Evolutionary conservation across 2,329 filamentous ascomycete species (phyloP), one percentile per base, ranked within the genome.

Genomic region (Alternaria viburni): DNA sequence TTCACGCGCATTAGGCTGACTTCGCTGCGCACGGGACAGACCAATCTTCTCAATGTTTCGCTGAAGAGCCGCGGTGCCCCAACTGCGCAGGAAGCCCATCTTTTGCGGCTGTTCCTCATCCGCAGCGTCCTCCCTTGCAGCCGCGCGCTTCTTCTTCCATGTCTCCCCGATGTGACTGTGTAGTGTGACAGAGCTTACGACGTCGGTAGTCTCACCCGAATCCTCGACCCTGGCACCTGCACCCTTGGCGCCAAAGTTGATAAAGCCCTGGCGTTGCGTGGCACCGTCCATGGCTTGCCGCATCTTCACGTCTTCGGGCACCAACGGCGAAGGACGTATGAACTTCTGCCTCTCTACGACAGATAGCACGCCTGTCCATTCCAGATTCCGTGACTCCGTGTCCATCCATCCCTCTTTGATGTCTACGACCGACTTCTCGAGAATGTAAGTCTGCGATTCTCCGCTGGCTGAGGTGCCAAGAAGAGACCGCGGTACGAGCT

Each of bases 351-450:
- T 85, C 81, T 96, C 92, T 19, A 93, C 84, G 12, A 96, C 91
- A 51, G 89, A 92, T 43, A 96, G 81, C 17, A 96, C 90, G 63
- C 92, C 91, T 6, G 91, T 92, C 81, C 91, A 95, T 80, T 95
- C 93, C 57, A 96, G 84, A 73, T 96, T 96, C 67, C 88, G 86
- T 73, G 89, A 92, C 81, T 95, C 91, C 0, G 91, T 93, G 76
- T 88, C 86, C 91, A 96, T 94, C 88, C 90, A 93, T 49, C 92
- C 92, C 74, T 93, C 88, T 64, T 88, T 89, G 65, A 93, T 88
- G 78, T 95, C 92, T 25, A 96, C 89, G 9, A 92, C 86, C 69
- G 90, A 93, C 28, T 88, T 92, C 81, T 96, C 92, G 43, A 96
- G 87, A 59, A 96, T 92, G 77, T 92, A 96, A 59, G 88, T 90